Evolutionary conservation across 345 rosid genomes (phyloP).

Genomic region (Aquilaria yunnanensis): DNA sequence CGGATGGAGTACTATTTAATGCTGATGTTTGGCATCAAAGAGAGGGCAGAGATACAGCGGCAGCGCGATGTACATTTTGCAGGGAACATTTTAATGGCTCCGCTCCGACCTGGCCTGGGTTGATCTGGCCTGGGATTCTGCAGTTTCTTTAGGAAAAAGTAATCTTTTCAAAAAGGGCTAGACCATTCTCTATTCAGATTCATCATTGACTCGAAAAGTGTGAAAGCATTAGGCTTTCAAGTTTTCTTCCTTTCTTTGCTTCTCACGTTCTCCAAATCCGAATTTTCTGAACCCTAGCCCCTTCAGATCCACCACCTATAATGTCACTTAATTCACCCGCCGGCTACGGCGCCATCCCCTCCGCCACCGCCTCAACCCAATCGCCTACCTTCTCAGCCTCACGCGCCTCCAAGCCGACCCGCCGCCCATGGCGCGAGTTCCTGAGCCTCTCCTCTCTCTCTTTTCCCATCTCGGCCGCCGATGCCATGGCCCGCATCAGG

Average conservation of each 20-base stretch:
- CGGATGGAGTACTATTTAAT: too few species aligned
- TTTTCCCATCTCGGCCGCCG: conserved; percentile 44
- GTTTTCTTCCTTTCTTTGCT: neutral
- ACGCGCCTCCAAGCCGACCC: conserved; percentile 49
- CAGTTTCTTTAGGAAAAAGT: too few species aligned
- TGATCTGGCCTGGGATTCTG: too few species aligned
- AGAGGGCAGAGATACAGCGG: too few species aligned
- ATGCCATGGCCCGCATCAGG: conserved; percentile 50
- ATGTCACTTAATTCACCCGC: conserved; percentile 24
- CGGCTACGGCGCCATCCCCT: conserved; percentile 31
- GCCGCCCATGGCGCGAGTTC: conserved; percentile 84
- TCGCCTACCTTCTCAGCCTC: conserved; percentile 16
- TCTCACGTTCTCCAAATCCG: neutral
- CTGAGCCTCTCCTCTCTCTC: conserved; percentile 39
- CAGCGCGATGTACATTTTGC: too few species aligned
- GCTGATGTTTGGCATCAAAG: too few species aligned
- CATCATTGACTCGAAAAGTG: too few species aligned
- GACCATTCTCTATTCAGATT: too few species aligned
- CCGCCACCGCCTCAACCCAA: conserved; percentile 13
- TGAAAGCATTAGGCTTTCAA: neutral
- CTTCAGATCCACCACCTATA: conserved; percentile 3
- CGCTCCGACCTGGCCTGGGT: too few species aligned
- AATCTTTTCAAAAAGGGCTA: too few species aligned
- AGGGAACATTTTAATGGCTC: too few species aligned
- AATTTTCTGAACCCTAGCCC: neutral